These are phyloP conservation scores for Eucalyptus tenuipes DNA, from an alignment of 345 rosid genomes.

Conservation along the genomic window DNA sequence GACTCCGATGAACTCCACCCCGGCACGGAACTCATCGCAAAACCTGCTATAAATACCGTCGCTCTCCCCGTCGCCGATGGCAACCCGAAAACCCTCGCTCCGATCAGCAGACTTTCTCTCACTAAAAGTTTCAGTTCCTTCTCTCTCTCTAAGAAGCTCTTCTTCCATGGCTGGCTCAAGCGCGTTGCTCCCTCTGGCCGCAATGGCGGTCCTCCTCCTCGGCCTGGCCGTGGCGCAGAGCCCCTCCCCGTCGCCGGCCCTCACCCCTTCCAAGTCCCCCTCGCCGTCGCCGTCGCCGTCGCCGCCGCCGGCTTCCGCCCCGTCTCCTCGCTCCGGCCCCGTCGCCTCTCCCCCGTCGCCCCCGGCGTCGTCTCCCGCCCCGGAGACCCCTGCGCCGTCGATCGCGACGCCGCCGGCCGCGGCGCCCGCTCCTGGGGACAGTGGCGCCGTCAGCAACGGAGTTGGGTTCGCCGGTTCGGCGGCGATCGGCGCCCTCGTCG, in stretches of 20 bases:
- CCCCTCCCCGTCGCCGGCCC: neutral
- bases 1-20: neutral
- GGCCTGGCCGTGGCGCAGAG: neutral
- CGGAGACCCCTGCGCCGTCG: neutral
- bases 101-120: neutral
- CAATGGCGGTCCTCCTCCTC: neutral
- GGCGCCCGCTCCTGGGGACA: neutral
- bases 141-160: neutral
- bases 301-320: neutral
- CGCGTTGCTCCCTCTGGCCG: neutral
- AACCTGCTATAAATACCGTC: neutral
- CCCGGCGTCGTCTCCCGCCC: neutral
- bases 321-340: constrained; percentile 6
- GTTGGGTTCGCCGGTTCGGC: neutral
- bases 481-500: neutral
- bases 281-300: neutral
- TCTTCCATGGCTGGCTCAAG: neutral
- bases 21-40: neutral
- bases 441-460: constrained; percentile 1
- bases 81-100: neutral
- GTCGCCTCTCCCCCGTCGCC: neutral
- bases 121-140: neutral
- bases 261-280: neutral
- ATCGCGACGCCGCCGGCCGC: constrained; percentile 1
- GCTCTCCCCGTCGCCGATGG: no score